These are phyloP conservation scores for Tetragonia tetragonoides DNA, from an alignment of 148 eudicot genomes.

Conservation along the genomic window DNA sequence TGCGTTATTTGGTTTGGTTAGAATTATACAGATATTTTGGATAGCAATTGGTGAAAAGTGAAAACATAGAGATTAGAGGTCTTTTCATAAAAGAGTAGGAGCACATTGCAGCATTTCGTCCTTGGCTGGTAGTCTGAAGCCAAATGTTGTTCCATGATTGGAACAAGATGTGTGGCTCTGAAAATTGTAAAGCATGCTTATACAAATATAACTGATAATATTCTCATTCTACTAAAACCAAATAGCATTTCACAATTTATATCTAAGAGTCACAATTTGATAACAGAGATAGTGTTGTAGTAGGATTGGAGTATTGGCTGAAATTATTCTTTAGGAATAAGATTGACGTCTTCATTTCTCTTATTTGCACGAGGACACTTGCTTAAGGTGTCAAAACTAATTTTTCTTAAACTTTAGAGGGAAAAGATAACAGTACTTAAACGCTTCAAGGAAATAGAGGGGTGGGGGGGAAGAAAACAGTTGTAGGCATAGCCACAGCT, in stretches of 20 bases:
- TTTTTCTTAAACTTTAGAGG: too few species aligned
- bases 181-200: neutral
- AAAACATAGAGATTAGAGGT: neutral
- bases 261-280: slow-evolving; percentile 7
- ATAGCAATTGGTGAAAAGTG: neutral
- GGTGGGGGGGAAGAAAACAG: neutral
- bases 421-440: too few species aligned
- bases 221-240: neutral
- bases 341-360: neutral
- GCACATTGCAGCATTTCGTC: neutral
- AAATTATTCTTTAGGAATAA: neutral
- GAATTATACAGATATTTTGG: neutral
- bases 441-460: too few species aligned
- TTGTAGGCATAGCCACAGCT: neutral
- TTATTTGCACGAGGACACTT: too few species aligned
- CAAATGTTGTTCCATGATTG: slow-evolving; percentile 10
- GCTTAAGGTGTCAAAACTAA: too few species aligned
- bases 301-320: slow-evolving; percentile 8
- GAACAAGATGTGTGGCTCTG: slow-evolving; percentile 14
- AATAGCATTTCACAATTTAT: neutral
- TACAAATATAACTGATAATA: neutral
- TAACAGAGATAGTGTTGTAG: slow-evolving; percentile 1
- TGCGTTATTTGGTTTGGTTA: slow-evolving; percentile 1
- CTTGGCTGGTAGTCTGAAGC: neutral
- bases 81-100: neutral